These are phyloP conservation scores for Xylaria sp. DNA, from an alignment of 2,329 filamentous ascomycete species.

Conservation along the genomic window DNA sequence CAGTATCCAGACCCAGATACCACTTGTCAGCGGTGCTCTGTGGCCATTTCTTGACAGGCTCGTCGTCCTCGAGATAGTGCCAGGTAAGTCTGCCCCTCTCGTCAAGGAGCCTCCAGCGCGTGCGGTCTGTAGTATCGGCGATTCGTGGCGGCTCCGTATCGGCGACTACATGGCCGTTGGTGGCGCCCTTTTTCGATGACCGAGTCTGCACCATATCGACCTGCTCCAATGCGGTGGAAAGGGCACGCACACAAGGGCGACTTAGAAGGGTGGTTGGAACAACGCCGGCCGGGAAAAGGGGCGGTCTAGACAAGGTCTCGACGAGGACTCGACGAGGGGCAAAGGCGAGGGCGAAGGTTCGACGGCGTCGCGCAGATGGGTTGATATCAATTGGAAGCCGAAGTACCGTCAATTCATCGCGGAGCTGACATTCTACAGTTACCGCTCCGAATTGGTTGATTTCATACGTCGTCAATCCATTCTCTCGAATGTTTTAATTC, in stretches of 20 bases:
- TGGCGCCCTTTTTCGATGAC: constrained; percentile 56
- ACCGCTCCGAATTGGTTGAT: constrained; percentile 2
- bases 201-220: constrained; percentile 37
- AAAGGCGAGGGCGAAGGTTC: background rate
- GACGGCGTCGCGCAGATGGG: background rate
- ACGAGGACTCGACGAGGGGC: too few species aligned
- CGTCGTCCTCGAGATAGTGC: constrained; percentile 85
- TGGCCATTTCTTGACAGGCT: constrained; percentile 80
- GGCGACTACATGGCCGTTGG: constrained; percentile 52
- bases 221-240: background rate
- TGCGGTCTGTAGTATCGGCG: constrained; percentile 76
- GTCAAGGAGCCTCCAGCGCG: constrained; percentile 85
- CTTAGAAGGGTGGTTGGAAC: background rate
- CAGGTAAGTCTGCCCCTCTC: constrained; percentile 90
- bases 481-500: background rate
- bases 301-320: background rate
- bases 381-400: constrained; percentile 8
- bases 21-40: constrained; percentile 92
- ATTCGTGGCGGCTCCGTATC: constrained; percentile 59
- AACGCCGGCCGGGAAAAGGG: background rate
- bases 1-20: constrained; percentile 81
- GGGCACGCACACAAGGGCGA: background rate
- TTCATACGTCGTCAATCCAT: constrained; percentile 1
- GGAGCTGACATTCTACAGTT: background rate
- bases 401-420: constrained; percentile 2